Base-by-base conservation (phyloP, 1,284 basidiomycete genomes). In the Blastosporella zonata region DNA sequence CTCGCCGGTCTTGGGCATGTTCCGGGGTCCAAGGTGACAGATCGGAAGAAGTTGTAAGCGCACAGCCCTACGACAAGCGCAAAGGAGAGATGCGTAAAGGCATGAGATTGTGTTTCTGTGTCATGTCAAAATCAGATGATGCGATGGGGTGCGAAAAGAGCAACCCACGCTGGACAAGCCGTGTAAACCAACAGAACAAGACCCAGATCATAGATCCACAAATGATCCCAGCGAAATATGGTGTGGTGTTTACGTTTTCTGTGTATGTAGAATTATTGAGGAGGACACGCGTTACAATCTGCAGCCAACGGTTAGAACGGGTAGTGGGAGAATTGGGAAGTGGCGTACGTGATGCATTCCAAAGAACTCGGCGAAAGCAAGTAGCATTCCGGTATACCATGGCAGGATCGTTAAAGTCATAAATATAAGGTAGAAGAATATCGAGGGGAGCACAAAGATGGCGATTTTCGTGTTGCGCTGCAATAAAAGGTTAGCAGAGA, bases 151-250 rank as follows among this genome's bases (percentile, higher is more conserved):
- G 38, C 7, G 39, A 42, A 12, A 42, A 13, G 34, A 22, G 29
- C 33, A 12, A 68, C 78, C 49, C 62, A 90, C 87, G 79, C 63
- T 78, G 74, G 4, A 93, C 71, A 12, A 93, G 77, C 33, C 84
- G 75, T 2, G 86, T 85, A 6, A 82, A 67, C 93, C 93, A 98
- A 43, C 80, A 81, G 57, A 83, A 94, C 0, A 78, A 75, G 1
- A 97, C 91, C 90, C 93, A 96, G 27, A 93, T 67, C 61, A 98
- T 79, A 12, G 90, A 93, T 1, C 76, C 90, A 41, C 76, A 78
- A 54, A 99, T 96, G 55, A 99, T 92, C 9, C 91, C 88, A 1
- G 91, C 79, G 61, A 97, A 96, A 70, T 98, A 98, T 1, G 93
- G 94, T 54, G 85, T 87, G 55, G 81, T 77, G 43, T 78, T 84